A percentile compares a stretch with the other conserved stretches of the same genome.
These are phyloP conservation scores for Artemisia argyi DNA, from an alignment of 129 eudicot genomes.

Conservation along the genomic window DNA sequence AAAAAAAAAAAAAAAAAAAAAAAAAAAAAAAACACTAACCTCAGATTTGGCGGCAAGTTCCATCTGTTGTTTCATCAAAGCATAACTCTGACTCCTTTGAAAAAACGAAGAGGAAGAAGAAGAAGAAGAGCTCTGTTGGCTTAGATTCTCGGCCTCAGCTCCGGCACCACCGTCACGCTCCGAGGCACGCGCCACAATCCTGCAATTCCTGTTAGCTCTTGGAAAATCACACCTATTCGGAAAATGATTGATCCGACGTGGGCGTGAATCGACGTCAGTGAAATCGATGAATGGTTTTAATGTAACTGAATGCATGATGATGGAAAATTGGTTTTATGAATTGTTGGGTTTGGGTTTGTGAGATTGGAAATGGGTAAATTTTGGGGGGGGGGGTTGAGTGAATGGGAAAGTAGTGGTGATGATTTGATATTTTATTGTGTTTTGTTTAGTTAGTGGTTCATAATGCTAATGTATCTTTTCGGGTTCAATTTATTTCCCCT, in stretches of 20 bases:
- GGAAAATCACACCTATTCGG: conserved; percentile 30
- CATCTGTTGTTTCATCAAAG: conserved; percentile 87
- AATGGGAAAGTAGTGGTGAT: too few species aligned
- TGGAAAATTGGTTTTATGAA: too few species aligned
- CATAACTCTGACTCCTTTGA: conserved; percentile 74
- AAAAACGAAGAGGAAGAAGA: conserved; percentile 48
- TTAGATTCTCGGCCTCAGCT: conserved; percentile 45
- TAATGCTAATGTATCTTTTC: too few species aligned
- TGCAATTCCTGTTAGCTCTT: conserved; percentile 21
- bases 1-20: background rate
- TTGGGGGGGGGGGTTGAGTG: too few species aligned
- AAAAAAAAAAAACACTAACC: conserved; percentile 33
- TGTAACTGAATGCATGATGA: too few species aligned
- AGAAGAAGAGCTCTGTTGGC: conserved; percentile 42
- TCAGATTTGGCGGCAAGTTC: conserved; percentile 95
- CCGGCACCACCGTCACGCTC: conserved; percentile 47
- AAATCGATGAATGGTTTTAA: too few species aligned
- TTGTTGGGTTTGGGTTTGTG: too few species aligned
- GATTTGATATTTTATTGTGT: too few species aligned
- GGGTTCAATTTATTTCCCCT: too few species aligned
- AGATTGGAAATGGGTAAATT: too few species aligned
- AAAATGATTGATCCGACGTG: conserved; percentile 33
- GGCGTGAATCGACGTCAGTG: conserved; percentile 22
- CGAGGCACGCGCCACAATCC: conserved; percentile 56
- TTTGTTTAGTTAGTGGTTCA: too few species aligned